Percentiles rank a stretch among this genome's conserved stretches.
These are phyloP conservation scores for Andalucia godoyi DNA, from an alignment of 78 protist species.

Conservation along the genomic window DNA sequence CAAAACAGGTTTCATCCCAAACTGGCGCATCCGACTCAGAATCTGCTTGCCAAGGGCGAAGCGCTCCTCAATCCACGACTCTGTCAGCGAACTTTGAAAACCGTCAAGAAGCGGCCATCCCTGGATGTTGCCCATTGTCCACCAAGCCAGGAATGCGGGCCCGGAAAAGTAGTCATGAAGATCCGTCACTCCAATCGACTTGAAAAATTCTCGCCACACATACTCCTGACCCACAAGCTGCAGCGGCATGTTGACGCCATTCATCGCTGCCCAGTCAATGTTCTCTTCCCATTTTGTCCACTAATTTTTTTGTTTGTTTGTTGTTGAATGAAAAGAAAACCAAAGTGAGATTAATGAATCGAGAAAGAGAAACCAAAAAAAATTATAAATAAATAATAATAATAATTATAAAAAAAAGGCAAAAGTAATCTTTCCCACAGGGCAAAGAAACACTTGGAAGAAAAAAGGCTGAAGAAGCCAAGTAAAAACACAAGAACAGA, in stretches of 20 bases:
- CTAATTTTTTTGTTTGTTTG: too few relatives aligned
- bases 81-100: constrained; percentile 55
- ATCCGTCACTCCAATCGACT: constrained; percentile 34
- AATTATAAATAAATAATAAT: not conserved
- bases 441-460: too few relatives aligned
- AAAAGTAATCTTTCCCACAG: too few relatives aligned
- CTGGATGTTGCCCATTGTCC: constrained; percentile 68
- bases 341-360: not conserved
- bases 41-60: constrained; percentile 30
- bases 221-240: constrained; percentile 69
- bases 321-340: constrained; percentile 30
- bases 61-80: constrained; percentile 27
- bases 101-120: too few relatives aligned
- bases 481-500: not conserved
- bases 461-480: not conserved
- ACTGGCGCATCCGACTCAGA: constrained; percentile 34
- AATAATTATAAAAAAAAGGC: not conserved
- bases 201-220: constrained; percentile 43
- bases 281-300: constrained; percentile 62
- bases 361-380: not conserved
- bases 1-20: constrained; percentile 60
- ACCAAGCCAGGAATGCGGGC: constrained; percentile 78
- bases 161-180: constrained; percentile 43
- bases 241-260: constrained; percentile 66
- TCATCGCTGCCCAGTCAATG: constrained; percentile 75